A percentile compares a stretch with the other conserved stretches of the same genome.
These are phyloP conservation scores for Fomitopsis betulina DNA, from an alignment of 1,284 basidiomycete genomes.

Conservation along the genomic window DNA sequence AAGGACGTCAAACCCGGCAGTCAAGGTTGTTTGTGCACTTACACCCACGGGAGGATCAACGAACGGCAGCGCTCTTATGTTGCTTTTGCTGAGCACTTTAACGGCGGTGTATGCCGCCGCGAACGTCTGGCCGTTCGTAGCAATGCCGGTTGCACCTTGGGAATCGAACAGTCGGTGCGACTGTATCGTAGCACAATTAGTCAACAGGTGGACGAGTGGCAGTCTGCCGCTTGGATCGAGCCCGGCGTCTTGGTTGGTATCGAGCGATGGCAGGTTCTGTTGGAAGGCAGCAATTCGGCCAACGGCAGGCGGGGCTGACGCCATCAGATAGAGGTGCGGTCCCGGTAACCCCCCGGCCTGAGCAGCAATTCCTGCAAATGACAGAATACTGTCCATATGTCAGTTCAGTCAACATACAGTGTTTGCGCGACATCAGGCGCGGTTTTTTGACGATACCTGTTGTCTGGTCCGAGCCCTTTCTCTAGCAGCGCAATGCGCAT, in stretches of 20 bases:
- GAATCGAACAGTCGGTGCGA: not conserved
- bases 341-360: slow-evolving; percentile 32
- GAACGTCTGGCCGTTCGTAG: not conserved
- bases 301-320: not conserved
- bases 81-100: not conserved
- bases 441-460: slow-evolving; percentile 14
- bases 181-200: not conserved
- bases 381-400: slow-evolving; percentile 23
- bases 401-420: slow-evolving; percentile 15
- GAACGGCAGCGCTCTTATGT: not conserved
- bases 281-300: not conserved
- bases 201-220: not conserved
- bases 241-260: not conserved
- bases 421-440: not conserved
- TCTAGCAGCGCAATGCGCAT: slow-evolving; percentile 22
- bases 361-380: slow-evolving; percentile 27
- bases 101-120: not conserved
- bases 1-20: not conserved
- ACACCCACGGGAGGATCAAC: not conserved
- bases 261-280: not conserved
- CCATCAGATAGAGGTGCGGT: slow-evolving; percentile 4
- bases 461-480: slow-evolving; percentile 11
- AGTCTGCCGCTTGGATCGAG: not conserved
- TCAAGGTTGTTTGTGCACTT: not conserved
- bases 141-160: not conserved